Percentiles rank a stretch among this genome's conserved stretches.
These are phyloP conservation scores for Leptodontidium sp. DNA, from an alignment of 2,329 filamentous ascomycete genomes.

Conservation along the genomic window DNA sequence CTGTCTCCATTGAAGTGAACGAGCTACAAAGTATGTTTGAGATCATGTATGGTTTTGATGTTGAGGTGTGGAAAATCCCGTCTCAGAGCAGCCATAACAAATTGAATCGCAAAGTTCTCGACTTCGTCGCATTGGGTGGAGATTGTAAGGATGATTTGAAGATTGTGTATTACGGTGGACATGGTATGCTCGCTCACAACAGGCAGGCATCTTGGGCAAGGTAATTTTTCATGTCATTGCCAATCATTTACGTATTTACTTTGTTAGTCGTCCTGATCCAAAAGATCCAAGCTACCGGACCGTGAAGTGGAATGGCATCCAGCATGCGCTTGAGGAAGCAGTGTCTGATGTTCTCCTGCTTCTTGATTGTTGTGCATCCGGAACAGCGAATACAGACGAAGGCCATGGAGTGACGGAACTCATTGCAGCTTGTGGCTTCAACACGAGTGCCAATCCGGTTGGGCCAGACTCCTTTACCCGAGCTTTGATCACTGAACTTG, in stretches of 20 bases:
- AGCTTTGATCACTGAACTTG: neutral
- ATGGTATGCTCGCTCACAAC: constrained; percentile 61
- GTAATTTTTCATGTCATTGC: constrained; percentile 46
- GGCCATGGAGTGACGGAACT: constrained; percentile 4
- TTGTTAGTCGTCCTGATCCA: constrained; percentile 4
- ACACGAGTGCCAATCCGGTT: neutral
- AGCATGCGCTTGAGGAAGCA: constrained; percentile 63
- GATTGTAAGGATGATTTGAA: constrained; percentile 62
- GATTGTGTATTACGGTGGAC: constrained; percentile 68
- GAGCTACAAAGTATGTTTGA: constrained; percentile 62
- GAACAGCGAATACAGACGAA: constrained; percentile 22
- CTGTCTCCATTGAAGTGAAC: constrained; percentile 59
- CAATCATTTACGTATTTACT: constrained; percentile 25
- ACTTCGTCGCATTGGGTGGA: constrained; percentile 58
- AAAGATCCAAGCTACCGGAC: constrained; percentile 14
- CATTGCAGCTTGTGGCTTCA: constrained; percentile 4
- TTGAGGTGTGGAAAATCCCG: constrained; percentile 65
- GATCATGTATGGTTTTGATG: constrained; percentile 64
- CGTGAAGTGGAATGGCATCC: constrained; percentile 34
- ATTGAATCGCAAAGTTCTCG: constrained; percentile 62
- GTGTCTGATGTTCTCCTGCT: constrained; percentile 66
- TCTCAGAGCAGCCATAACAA: constrained; percentile 62
- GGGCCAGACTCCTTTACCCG: neutral
- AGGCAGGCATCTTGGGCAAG: constrained; percentile 68
- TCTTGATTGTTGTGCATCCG: constrained; percentile 62